A percentile compares a stretch with the other conserved stretches of the same genome.
Conservation (phyloP, 2,329 filamentous ascomycete species). For the Botrytis paeoniae region DNA sequence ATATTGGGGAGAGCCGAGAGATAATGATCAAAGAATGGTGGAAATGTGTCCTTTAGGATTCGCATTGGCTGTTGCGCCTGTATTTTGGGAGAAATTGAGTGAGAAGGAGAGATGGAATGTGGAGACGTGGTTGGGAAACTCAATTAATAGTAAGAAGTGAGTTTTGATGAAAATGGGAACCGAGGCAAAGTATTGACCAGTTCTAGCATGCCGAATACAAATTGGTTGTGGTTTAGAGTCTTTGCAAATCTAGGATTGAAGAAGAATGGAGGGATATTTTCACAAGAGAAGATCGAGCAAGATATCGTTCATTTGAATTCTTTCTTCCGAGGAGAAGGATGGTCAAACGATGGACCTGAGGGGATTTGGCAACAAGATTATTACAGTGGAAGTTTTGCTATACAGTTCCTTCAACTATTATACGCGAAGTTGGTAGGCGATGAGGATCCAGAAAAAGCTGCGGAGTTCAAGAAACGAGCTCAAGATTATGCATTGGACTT, state of each 20-base stretch:
- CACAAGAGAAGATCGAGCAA: conserved; percentile 64
- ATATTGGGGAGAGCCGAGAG: conserved; percentile 74
- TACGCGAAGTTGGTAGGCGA: conserved; percentile 70
- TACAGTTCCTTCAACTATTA: conserved; percentile 74
- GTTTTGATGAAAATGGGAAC: conserved; percentile 19
- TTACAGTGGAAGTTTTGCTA: conserved; percentile 79
- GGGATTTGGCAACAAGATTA: conserved; percentile 83
- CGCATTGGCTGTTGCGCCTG: conserved; percentile 62
- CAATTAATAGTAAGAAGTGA: conserved; percentile 73
- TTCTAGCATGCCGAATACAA: conserved; percentile 66
- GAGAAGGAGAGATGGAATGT: conserved; percentile 63
- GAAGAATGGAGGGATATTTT: conserved; percentile 70
- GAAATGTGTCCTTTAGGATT: conserved; percentile 80
- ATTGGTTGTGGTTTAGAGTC: conserved; percentile 79
- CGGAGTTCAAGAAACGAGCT: conserved; percentile 67
- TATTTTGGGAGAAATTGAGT: conserved; percentile 53
- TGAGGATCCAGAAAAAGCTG: conserved; percentile 62
- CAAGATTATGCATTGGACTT: conserved; percentile 66
- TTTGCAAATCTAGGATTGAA: conserved; percentile 78
- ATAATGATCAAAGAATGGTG: conserved; percentile 80
- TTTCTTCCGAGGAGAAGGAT: conserved; percentile 78
- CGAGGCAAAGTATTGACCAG: conserved; percentile 41
- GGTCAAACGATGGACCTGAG: conserved; percentile 78
- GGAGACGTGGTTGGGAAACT: conserved; percentile 68
- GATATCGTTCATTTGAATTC: conserved; percentile 77